Percentiles rank a stretch among this genome's conserved stretches.
Conservation (phyloP, 139 green algal species). For the Volvox africanus region DNA sequence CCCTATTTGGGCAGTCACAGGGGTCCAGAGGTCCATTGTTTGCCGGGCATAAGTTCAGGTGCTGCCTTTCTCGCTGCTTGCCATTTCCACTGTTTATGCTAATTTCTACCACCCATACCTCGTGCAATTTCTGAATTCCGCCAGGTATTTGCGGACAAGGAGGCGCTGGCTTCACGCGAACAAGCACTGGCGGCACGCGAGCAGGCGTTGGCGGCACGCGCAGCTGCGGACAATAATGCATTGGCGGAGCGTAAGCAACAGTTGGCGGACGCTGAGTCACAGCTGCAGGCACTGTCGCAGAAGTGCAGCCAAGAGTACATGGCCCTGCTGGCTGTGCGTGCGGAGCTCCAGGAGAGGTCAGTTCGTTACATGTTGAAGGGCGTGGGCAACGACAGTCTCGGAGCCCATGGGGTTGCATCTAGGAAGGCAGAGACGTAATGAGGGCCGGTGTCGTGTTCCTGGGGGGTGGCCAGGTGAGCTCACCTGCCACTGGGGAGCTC, state of each 20-base stretch:
- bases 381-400: too few relatives aligned
- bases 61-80: neutral
- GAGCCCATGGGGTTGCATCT: too few relatives aligned
- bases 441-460: too few relatives aligned
- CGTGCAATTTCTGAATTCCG: too few relatives aligned
- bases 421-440: too few relatives aligned
- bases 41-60: too few relatives aligned
- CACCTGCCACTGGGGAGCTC: neutral
- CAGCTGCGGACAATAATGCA: neutral
- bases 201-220: neutral
- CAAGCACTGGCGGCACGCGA: neutral
- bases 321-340: conserved; percentile 32
- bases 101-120: neutral
- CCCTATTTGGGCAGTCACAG: too few relatives aligned
- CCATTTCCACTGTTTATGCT: neutral
- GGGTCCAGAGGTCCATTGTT: too few relatives aligned
- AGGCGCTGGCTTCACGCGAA: too few relatives aligned
- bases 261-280: neutral
- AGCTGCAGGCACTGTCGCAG: neutral
- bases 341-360: conserved; percentile 34
- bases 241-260: neutral
- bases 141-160: too few relatives aligned
- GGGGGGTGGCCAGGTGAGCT: neutral
- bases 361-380: neutral
- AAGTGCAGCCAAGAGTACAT: conserved; percentile 13